Base-by-base conservation (phyloP, 768 basidiomycete species). In the Suillus luteus region DNA sequence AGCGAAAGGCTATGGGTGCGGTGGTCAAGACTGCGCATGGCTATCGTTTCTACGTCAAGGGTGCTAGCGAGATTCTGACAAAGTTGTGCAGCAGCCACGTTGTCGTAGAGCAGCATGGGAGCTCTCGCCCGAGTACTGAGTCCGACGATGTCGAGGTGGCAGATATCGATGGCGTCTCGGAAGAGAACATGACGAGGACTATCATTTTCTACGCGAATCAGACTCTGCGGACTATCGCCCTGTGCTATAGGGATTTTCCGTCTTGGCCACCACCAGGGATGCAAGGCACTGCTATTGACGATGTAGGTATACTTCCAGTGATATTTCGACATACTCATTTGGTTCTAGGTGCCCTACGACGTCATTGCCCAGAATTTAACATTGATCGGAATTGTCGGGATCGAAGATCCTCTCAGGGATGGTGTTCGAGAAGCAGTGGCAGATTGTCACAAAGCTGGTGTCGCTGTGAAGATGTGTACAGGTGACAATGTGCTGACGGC, bases 151-250 rank as follows among this genome's bases (percentile, higher is more conserved):
- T 96, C 51, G 83, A 88, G 72, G 87, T 85, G 2, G 77, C 73
- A 63, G 75, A 75, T 1, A 93, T 97, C 63, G 87, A 87, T 68
- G 79, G 84, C 11, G 78, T 88, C 19, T 86, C 89, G 15, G 80
- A 82, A 64, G 89, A 91, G 71, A 98, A 98, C 72, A 93, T 98
- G 73, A 85, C 83, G 33, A 85, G 93, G 54, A 98, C 96, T 15
- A 98, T 96, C 76, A 96, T 96, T 68, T 96, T 97, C 77, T 99
- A 99, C 75, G 96, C 96, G 70, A 96, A 96, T 75, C 96, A 99
- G 79, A 91, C 88, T 14, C 87, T 98, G 11, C 87, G 96, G 58
- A 98, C 97, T 2, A 93, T 99, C 68, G 95, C 96, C 1, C 77
- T 98, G 52, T 97, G 96, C 75, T 98, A 98, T 72, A 85, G 88